These are phyloP conservation scores for Wickerhamomyces xylosicus DNA, from an alignment of 805 yeast genomes.

Conservation along the genomic window DNA sequence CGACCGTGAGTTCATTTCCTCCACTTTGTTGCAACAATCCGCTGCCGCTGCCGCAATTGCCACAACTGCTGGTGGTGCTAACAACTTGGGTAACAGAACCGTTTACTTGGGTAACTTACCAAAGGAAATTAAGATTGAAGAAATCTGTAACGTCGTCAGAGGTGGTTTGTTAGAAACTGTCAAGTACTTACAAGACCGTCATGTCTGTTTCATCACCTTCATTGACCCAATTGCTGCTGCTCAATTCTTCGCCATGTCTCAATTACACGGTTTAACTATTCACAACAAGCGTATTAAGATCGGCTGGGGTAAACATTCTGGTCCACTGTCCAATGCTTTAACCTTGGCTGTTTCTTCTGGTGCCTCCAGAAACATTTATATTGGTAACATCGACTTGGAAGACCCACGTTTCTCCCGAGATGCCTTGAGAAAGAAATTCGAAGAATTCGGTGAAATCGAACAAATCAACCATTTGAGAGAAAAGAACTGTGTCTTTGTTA, in stretches of 20 bases:
- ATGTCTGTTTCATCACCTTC: slow-evolving; percentile 89
- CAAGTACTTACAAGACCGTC: slow-evolving; percentile 72
- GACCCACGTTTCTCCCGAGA: slow-evolving; percentile 34
- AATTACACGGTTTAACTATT: slow-evolving; percentile 78
- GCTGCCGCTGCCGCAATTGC: slow-evolving; percentile 98
- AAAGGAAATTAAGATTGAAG: slow-evolving; percentile 81
- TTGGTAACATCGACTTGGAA: slow-evolving; percentile 53
- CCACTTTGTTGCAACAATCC: slow-evolving; percentile 81
- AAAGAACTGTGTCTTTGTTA: slow-evolving; percentile 16
- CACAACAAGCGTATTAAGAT: slow-evolving; percentile 82
- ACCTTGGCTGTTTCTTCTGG: slow-evolving; percentile 88
- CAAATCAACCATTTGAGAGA: slow-evolving; percentile 82
- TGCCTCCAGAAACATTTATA: slow-evolving; percentile 86
- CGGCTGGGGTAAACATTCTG: slow-evolving; percentile 98
- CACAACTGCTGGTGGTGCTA: slow-evolving; percentile 87
- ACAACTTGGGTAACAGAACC: slow-evolving; percentile 86
- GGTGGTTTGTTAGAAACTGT: slow-evolving; percentile 89
- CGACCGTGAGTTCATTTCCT: slow-evolving; percentile 45
- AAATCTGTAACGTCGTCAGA: slow-evolving; percentile 90
- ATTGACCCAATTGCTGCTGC: slow-evolving; percentile 97
- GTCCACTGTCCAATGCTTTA: slow-evolving; percentile 79
- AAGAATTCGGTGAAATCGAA: slow-evolving; percentile 87
- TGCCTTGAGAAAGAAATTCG: slow-evolving; percentile 62
- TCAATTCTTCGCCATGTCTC: slow-evolving; percentile 91
- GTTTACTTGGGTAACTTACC: slow-evolving; percentile 87